Percentiles rank a stretch among this genome's conserved stretches.
These are phyloP conservation scores for Penicillium odoratum DNA, from an alignment of 495 filamentous ascomycete genomes.

Conservation along the genomic window DNA sequence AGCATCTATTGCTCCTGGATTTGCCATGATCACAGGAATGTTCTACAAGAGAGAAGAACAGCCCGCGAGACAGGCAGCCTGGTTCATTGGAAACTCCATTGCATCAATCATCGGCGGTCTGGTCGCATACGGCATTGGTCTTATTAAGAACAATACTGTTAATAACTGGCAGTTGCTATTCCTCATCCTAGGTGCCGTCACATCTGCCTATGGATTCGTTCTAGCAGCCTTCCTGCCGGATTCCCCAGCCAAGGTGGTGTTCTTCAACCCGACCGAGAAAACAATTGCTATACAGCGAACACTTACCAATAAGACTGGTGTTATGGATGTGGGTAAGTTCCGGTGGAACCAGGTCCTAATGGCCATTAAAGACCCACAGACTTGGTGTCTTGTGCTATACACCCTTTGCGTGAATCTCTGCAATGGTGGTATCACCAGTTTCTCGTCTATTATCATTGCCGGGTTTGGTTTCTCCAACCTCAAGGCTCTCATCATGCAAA, in stretches of 20 bases:
- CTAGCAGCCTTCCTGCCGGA: slow-evolving; percentile 48
- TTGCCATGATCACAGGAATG: slow-evolving; percentile 58
- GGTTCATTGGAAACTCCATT: slow-evolving; percentile 53
- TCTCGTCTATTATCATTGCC: slow-evolving; percentile 41
- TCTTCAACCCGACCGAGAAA: slow-evolving; percentile 45
- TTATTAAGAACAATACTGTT: slow-evolving; percentile 25
- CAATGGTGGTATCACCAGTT: slow-evolving; percentile 48
- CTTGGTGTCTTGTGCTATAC: slow-evolving; percentile 44
- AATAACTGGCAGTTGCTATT: slow-evolving; percentile 42
- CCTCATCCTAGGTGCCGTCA: slow-evolving; percentile 38
- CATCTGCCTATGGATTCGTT: slow-evolving; percentile 38
- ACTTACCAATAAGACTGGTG: slow-evolving; percentile 57
- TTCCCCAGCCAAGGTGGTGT: slow-evolving; percentile 46
- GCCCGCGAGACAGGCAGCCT: slow-evolving; percentile 53
- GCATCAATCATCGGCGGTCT: slow-evolving; percentile 49
- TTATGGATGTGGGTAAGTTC: slow-evolving; percentile 58
- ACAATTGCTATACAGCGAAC: slow-evolving; percentile 57
- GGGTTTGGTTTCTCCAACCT: slow-evolving; percentile 43
- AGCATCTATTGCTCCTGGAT: slow-evolving; percentile 56
- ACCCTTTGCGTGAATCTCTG: slow-evolving; percentile 43
- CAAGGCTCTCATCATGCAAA: slow-evolving; percentile 37
- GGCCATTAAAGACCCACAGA: slow-evolving; percentile 53
- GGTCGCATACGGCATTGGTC: slow-evolving; percentile 45
- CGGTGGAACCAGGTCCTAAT: slow-evolving; percentile 55
- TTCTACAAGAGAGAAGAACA: slow-evolving; percentile 57